These are phyloP conservation scores for Phaseolus lunatus DNA, from an alignment of 306 rosid species.

Conservation along the genomic window DNA sequence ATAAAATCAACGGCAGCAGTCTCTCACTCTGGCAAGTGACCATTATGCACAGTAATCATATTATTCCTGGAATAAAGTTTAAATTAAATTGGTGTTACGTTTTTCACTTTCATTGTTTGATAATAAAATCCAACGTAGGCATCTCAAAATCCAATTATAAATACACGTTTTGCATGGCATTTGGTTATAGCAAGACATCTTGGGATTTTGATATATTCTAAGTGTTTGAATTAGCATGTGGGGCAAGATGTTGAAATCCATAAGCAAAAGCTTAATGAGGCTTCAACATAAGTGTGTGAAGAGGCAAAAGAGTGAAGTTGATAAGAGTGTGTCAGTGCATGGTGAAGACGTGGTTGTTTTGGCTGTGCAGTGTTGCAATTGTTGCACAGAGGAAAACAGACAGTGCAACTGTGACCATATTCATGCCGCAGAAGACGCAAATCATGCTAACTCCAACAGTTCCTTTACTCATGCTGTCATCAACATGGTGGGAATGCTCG, in stretches of 20 bases:
- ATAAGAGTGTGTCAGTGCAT: slow-evolving; percentile 40
- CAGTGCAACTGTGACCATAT: slow-evolving; percentile 48
- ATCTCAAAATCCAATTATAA: slow-evolving; percentile 41
- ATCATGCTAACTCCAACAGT: slow-evolving; percentile 53
- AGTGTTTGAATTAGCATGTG: slow-evolving; percentile 15
- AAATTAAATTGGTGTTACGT: slow-evolving; percentile 6
- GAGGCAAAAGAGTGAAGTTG: slow-evolving; percentile 35
- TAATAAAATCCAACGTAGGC: slow-evolving; percentile 19
- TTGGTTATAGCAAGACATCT: not conserved
- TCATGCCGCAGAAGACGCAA: not conserved
- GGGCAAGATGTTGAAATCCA: slow-evolving; percentile 46
- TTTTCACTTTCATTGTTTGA: not conserved
- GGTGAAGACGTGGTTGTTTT: slow-evolving; percentile 13
- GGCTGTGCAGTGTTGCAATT: slow-evolving; percentile 41
- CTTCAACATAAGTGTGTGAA: slow-evolving; percentile 37
- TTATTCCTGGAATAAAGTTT: not conserved
- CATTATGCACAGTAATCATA: not conserved
- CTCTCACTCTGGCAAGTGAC: not conserved
- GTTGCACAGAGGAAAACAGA: slow-evolving; percentile 62
- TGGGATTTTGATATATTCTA: not conserved
- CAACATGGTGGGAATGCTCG: slow-evolving; percentile 87
- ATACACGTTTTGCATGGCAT: slow-evolving; percentile 22
- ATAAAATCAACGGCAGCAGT: not conserved
- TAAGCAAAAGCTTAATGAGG: not conserved
- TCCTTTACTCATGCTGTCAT: slow-evolving; percentile 68